These are phyloP conservation scores for Cynanchum wilfordii DNA, from an alignment of 257 asterid genomes.

Conservation along the genomic window DNA sequence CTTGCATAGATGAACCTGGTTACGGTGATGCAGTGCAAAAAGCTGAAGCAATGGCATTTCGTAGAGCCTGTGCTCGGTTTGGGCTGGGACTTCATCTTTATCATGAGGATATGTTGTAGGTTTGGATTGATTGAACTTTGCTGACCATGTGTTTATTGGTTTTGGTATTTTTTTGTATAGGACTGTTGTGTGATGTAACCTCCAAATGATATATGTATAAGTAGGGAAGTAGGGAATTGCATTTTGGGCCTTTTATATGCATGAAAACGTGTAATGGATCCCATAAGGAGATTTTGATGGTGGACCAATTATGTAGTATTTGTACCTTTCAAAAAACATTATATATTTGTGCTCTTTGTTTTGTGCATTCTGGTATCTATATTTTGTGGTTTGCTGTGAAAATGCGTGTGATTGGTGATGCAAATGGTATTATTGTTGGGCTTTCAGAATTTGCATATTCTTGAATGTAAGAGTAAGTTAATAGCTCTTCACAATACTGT, in stretches of 20 bases:
- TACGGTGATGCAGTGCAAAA: slow-evolving; percentile 72
- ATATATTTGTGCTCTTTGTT: neutral
- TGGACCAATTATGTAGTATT: neutral
- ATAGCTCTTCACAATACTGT: neutral
- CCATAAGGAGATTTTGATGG: neutral
- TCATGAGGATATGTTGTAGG: slow-evolving; percentile 66
- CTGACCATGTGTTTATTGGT: neutral
- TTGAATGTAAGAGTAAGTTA: neutral
- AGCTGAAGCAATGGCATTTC: slow-evolving; percentile 96
- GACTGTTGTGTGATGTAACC: neutral
- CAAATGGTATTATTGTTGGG: neutral
- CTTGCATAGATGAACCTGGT: slow-evolving; percentile 50
- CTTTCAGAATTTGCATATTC: neutral
- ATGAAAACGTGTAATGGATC: neutral
- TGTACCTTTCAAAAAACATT: neutral
- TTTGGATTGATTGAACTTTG: neutral
- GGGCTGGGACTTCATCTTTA: slow-evolving; percentile 92
- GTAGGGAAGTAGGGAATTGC: neutral
- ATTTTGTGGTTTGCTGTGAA: neutral
- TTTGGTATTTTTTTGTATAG: neutral
- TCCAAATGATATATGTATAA: neutral
- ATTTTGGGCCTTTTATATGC: neutral
- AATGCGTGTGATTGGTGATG: neutral
- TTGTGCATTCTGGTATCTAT: neutral
- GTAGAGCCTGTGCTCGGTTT: slow-evolving; percentile 88